phyloP scores from a whole-genome alignment of 805 yeast species.

The Yamadazyma paraphyllophila region DNA sequence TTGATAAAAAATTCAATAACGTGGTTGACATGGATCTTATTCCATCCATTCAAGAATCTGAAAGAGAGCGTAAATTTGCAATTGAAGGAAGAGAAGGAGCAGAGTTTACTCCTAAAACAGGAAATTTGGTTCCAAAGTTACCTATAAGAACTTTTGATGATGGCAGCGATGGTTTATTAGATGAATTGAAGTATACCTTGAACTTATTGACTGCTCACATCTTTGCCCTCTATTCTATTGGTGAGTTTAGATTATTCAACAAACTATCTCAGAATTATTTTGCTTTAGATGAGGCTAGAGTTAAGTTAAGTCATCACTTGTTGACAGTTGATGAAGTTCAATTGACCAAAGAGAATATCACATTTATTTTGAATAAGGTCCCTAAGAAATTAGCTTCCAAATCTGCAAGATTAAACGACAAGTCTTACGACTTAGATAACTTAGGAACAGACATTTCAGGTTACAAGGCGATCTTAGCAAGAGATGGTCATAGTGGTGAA shows the following conservation, averaged over 20 bases:
- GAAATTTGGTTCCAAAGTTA: constrained; percentile 43
- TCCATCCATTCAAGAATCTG: constrained; percentile 35
- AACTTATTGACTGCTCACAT: constrained; percentile 60
- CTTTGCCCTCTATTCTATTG: constrained; percentile 67
- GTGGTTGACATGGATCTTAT: constrained; percentile 20
- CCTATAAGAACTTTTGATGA: constrained; percentile 49
- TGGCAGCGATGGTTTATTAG: constrained; percentile 33
- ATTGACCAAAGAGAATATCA: constrained; percentile 49
- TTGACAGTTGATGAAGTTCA: constrained; percentile 54
- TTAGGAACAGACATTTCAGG: constrained; percentile 55
- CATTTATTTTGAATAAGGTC: constrained; percentile 53
- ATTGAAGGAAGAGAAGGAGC: constrained; percentile 16
- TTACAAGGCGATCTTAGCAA: constrained; percentile 62
- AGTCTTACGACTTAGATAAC: constrained; percentile 40
- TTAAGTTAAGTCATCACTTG: constrained; percentile 49
- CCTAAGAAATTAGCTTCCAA: constrained; percentile 55
- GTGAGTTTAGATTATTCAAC: constrained; percentile 62
- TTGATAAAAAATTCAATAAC: constrained; percentile 28
- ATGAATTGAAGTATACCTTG: constrained; percentile 59
- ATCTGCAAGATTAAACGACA: constrained; percentile 38
- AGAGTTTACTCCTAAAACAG: constrained; percentile 1
- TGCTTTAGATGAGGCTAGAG: constrained; percentile 56
- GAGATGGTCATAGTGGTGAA: constrained; percentile 61
- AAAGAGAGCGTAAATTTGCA: constrained; percentile 23
- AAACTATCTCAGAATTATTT: constrained; percentile 53